These are phyloP conservation scores for Aurantiochytrium sp. DNA, from an alignment of 108 stramenopile genomes.

Conservation along the genomic window DNA sequence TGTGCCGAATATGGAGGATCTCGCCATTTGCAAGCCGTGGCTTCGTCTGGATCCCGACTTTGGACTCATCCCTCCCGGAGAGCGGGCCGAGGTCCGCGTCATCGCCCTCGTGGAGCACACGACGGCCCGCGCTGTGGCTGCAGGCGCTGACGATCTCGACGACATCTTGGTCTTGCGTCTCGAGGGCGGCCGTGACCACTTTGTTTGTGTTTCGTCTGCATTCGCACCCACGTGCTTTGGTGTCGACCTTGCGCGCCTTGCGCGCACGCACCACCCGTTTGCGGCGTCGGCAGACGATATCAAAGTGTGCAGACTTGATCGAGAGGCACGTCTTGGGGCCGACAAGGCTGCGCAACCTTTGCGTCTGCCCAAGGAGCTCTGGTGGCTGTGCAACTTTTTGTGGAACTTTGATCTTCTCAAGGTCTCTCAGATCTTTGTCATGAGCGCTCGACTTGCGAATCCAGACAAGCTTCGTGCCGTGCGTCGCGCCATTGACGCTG, in stretches of 20 bases:
- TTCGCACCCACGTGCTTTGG: conserved; percentile 87
- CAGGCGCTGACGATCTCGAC: conserved; percentile 70
- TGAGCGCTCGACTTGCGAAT: conserved; percentile 44
- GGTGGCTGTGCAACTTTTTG: conserved; percentile 83
- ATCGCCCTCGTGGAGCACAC: conserved; percentile 67
- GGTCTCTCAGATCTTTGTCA: conserved; percentile 54
- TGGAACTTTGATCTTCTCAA: background rate
- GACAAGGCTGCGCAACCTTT: conserved; percentile 22
- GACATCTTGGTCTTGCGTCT: conserved; percentile 82
- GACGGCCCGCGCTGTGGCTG: conserved; percentile 67
- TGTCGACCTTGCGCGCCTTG: conserved; percentile 76
- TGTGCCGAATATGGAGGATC: conserved; percentile 84
- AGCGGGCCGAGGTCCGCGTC: conserved; percentile 60
- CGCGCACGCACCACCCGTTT: conserved; percentile 32
- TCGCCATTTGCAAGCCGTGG: conserved; percentile 76
- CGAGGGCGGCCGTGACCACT: conserved; percentile 87
- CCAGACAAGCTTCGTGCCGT: conserved; percentile 68
- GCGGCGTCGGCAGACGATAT: background rate
- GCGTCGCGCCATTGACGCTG: conserved; percentile 72
- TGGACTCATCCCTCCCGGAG: conserved; percentile 84
- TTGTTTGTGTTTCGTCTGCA: conserved; percentile 67
- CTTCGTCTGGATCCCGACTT: conserved; percentile 71
- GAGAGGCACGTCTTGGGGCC: background rate
- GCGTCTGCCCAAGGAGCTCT: conserved; percentile 88
- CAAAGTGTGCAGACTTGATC: background rate